phyloP scores from a whole-genome alignment of 768 basidiomycete genomes.

The Russula lepida region DNA sequence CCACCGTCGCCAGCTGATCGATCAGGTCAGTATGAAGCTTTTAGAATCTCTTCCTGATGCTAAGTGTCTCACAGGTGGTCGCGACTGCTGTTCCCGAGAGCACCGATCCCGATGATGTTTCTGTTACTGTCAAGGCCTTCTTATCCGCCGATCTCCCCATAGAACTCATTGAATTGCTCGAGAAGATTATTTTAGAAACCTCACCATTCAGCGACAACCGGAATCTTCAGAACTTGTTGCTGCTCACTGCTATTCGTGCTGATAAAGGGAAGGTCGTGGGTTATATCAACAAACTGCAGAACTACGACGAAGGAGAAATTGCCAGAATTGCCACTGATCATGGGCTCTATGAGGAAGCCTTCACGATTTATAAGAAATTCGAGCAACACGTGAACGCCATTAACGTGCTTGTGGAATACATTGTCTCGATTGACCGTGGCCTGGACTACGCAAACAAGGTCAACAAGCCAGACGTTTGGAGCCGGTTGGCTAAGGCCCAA shows the following conservation, averaged over 20 bases:
- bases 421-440: slow-evolving; percentile 95
- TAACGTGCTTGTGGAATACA: slow-evolving; percentile 96
- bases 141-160: slow-evolving; percentile 93
- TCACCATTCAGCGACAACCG: slow-evolving; percentile 98
- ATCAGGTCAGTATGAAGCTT: slow-evolving; percentile 47
- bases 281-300: slow-evolving; percentile 95
- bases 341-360: slow-evolving; percentile 89
- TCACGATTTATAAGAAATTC: slow-evolving; percentile 97
- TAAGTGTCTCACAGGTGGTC: slow-evolving; percentile 50
- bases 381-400: slow-evolving; percentile 93
- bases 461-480: slow-evolving; percentile 96
- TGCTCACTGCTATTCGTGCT: slow-evolving; percentile 92
- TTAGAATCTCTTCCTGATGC: neutral
- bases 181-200: slow-evolving; percentile 97
- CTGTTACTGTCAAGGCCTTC: slow-evolving; percentile 97
- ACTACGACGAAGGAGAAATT: slow-evolving; percentile 91
- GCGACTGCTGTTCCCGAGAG: slow-evolving; percentile 94
- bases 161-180: slow-evolving; percentile 92
- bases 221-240: slow-evolving; percentile 89
- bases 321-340: slow-evolving; percentile 96
- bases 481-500: slow-evolving; percentile 95
- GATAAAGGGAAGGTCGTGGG: slow-evolving; percentile 98
- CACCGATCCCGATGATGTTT: slow-evolving; percentile 98
- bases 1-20: slow-evolving; percentile 88
- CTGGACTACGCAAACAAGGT: slow-evolving; percentile 94